Percentiles rank a stretch among this genome's conserved stretches.
These are phyloP conservation scores for Sequoiadendron giganteum DNA, from an alignment of 75 land plant species.

Conservation along the genomic window DNA sequence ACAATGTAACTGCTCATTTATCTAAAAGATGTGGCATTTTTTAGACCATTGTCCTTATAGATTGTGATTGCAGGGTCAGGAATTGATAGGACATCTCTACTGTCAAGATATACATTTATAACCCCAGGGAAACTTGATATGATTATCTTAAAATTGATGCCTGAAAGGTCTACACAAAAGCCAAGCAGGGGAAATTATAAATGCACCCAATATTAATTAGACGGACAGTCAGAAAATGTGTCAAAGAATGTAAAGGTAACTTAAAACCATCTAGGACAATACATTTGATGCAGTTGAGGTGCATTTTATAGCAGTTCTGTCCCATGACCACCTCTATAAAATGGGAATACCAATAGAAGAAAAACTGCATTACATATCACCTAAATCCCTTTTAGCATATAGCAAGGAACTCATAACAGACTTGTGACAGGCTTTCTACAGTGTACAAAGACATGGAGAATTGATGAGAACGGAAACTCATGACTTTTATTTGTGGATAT, in stretches of 20 bases:
- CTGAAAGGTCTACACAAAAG: not conserved
- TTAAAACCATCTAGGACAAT: not conserved
- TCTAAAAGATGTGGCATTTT: not conserved
- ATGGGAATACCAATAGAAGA: not conserved
- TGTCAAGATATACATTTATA: not conserved
- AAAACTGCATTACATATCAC: not conserved
- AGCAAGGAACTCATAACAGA: not conserved
- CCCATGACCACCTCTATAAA: not conserved
- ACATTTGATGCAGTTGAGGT: not conserved
- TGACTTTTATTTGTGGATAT: not conserved
- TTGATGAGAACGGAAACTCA: not conserved
- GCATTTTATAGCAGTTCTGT: not conserved
- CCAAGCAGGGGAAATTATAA: not conserved
- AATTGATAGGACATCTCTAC: not conserved
- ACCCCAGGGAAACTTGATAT: not conserved
- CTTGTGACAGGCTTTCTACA: not conserved
- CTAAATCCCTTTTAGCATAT: not conserved
- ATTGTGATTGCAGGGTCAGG: not conserved
- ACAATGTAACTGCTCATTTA: not conserved
- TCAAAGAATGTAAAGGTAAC: not conserved
- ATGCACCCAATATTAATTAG: not conserved
- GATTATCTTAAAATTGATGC: not conserved
- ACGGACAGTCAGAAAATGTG: not conserved
- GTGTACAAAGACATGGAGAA: not conserved
- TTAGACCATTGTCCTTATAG: not conserved